Conservation (phyloP, 495 filamentous ascomycete genomes). For the Penicillium daleae region DNA sequence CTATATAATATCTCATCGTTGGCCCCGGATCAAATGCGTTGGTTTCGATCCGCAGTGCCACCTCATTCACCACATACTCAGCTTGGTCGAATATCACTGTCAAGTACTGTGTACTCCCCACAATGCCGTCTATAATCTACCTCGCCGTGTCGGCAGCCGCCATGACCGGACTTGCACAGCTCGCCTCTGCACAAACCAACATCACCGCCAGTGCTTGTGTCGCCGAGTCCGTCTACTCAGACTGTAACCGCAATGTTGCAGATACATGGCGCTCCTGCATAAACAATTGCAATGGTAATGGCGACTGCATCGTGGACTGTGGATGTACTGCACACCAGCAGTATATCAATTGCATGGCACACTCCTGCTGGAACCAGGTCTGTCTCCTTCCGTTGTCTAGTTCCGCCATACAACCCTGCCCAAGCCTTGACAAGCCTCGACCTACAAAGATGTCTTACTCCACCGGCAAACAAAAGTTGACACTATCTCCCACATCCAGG, state of each 20-base stretch:
- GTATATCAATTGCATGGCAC: conserved; percentile 39
- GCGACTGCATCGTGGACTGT: conserved; percentile 32
- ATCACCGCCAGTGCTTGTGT: conserved; percentile 30
- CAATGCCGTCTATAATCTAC: conserved; percentile 26
- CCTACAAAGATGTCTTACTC: too few species aligned
- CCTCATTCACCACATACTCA: background rate
- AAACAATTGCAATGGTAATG: conserved; percentile 26
- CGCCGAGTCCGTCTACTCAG: conserved; percentile 21
- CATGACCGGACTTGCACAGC: conserved; percentile 19
- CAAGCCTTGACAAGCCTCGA: background rate
- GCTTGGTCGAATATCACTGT: background rate
- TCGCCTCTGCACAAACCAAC: conserved; percentile 31
- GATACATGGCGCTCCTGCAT: conserved; percentile 31
- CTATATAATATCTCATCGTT: conserved; percentile 1
- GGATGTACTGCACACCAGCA: conserved; percentile 34
- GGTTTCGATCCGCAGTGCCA: background rate
- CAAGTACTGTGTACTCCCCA: background rate
- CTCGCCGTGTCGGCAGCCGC: conserved; percentile 21
- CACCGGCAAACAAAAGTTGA: background rate
- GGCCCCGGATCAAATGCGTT: background rate
- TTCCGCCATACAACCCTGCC: background rate
- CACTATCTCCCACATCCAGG: conserved; percentile 15
- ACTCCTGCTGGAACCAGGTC: conserved; percentile 40
- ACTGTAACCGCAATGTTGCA: conserved; percentile 31
- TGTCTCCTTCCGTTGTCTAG: background rate